Evolutionary conservation across 306 rosid species (phyloP).

Genomic region (Glycine soja): DNA sequence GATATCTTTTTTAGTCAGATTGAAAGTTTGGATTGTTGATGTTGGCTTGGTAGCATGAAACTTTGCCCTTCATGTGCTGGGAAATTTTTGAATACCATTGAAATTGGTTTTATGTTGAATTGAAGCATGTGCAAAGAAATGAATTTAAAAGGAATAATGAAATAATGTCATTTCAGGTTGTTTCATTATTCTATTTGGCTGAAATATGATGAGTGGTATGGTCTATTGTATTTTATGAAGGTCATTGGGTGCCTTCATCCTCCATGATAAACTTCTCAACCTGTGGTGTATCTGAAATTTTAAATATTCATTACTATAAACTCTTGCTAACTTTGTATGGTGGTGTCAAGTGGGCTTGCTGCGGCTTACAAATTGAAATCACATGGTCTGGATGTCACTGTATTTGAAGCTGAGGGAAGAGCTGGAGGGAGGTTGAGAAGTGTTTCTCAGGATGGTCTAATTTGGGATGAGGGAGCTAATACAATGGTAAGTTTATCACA

Average conservation of each 20-base stretch:
- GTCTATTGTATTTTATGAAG: no score
- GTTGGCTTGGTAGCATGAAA: constrained; percentile 5
- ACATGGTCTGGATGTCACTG: constrained; percentile 73
- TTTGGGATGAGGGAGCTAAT: constrained; percentile 98
- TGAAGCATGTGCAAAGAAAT: no score
- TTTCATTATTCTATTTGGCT: no score
- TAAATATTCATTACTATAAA: constrained; percentile 21
- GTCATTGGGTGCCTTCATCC: no score
- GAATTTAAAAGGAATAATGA: no score
- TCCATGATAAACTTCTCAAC: not conserved
- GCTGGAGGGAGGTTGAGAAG: constrained; percentile 92
- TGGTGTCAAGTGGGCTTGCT: constrained; percentile 81
- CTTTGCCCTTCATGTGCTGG: constrained; percentile 14
- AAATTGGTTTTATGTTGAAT: constrained; percentile 36
- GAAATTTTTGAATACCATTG: constrained; percentile 1
- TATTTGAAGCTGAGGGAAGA: constrained; percentile 83
- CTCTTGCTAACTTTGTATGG: constrained; percentile 39
- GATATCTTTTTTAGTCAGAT: not conserved
- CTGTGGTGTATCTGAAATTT: not conserved
- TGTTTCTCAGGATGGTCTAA: constrained; percentile 70
- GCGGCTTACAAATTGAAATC: constrained; percentile 94
- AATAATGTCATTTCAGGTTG: constrained; percentile 48
- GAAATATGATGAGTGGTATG: no score
- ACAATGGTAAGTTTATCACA: constrained; percentile 71
- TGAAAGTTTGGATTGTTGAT: constrained; percentile 12